These are phyloP conservation scores for Adansonia madagascariensis DNA, from an alignment of 441 rosid genomes.

Conservation along the genomic window DNA sequence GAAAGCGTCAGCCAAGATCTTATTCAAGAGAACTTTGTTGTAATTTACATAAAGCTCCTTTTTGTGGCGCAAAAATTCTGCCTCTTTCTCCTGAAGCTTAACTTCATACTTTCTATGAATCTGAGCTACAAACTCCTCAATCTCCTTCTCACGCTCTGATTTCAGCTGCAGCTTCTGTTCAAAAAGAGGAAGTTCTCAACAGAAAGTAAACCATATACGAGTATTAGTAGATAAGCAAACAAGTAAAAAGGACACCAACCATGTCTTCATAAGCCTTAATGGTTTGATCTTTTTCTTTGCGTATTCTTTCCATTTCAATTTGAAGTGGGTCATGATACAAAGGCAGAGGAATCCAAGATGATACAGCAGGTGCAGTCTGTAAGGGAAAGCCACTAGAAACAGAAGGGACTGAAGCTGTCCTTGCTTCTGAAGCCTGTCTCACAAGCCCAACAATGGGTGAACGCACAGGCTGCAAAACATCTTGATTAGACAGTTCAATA, in stretches of 20 bases:
- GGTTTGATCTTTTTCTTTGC: conserved; percentile 51
- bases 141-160: conserved; percentile 66
- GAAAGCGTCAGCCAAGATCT: conserved; percentile 75
- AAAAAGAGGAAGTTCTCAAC: conserved; percentile 28
- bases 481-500: not conserved
- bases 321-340: conserved; percentile 68
- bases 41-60: conserved; percentile 48
- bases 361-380: conserved; percentile 35
- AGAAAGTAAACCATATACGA: conserved; percentile 27
- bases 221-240: conserved; percentile 30
- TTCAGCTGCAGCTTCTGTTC: conserved; percentile 56
- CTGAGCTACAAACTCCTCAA: conserved; percentile 58
- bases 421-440: conserved; percentile 28
- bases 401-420: conserved; percentile 28
- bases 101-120: conserved; percentile 58
- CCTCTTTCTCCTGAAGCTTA: conserved; percentile 55
- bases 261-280: conserved; percentile 47
- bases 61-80: conserved; percentile 44
- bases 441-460: conserved; percentile 24
- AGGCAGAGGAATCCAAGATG: conserved; percentile 44
- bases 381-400: conserved; percentile 34
- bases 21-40: conserved; percentile 56
- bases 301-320: conserved; percentile 71
- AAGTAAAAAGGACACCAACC: conserved; percentile 46
- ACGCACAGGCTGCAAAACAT: conserved; percentile 34